Evolutionary conservation across 2,329 filamentous ascomycete genomes (phyloP).

Genomic region (Parastagonospora avenae): DNA sequence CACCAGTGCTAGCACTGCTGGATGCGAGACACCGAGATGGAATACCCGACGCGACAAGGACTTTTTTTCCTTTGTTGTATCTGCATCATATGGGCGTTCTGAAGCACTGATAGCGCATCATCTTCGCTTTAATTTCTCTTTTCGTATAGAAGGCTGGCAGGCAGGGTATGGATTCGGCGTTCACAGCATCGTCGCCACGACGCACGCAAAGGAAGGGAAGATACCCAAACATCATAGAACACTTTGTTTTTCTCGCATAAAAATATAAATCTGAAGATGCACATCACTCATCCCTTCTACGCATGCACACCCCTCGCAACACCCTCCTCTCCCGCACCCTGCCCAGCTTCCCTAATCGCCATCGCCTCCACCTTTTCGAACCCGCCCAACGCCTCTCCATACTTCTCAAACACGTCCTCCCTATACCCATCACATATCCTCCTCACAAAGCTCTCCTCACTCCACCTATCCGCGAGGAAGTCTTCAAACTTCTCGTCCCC

Average conservation of each 20-base stretch:
- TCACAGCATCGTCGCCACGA: neutral
- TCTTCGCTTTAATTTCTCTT: neutral
- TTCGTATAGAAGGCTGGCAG: no score
- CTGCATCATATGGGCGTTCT: neutral
- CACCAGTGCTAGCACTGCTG: no score
- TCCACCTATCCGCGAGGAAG: slow-evolving; percentile 82
- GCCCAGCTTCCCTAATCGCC: slow-evolving; percentile 58
- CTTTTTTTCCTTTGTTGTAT: slow-evolving; percentile 1
- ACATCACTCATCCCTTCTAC: no score
- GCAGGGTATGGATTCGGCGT: neutral
- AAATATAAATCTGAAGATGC: no score
- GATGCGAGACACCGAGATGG: no score
- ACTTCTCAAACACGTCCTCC: slow-evolving; percentile 73
- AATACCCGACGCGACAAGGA: neutral
- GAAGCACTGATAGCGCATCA: slow-evolving; percentile 12
- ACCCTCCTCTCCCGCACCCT: slow-evolving; percentile 1
- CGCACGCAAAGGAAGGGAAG: neutral
- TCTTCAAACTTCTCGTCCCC: slow-evolving; percentile 84
- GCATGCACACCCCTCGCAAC: neutral
- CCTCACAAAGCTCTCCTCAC: slow-evolving; percentile 80
- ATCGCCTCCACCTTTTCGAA: slow-evolving; percentile 76
- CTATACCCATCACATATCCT: slow-evolving; percentile 83
- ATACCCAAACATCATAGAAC: neutral
- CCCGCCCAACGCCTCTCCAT: slow-evolving; percentile 75
- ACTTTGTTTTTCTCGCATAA: no score